Base-by-base conservation (phyloP, 345 rosid species). In the Carallia brachiata region DNA sequence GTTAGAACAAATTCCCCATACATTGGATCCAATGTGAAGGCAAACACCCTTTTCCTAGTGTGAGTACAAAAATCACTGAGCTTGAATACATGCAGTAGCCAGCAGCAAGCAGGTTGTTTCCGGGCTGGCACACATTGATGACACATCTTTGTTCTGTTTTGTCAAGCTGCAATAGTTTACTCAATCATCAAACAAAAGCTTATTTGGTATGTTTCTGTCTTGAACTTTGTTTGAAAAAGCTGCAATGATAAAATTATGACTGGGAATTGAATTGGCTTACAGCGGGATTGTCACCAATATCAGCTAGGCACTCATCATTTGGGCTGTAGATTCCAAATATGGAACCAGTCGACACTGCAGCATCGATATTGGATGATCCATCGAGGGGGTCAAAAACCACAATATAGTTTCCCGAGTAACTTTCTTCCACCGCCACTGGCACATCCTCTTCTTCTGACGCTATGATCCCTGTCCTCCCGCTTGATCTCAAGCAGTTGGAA, bases 361-460 rank as follows among this genome's bases (percentile, higher is more conserved):
- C 97, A 71, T 91, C 97, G 32, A 91, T 86, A 87, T 94, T 91
- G 73, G 97, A 90, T 23, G 97, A 94, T 73, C 98, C 98, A 66
- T 94, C 98, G 16, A 94, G 98, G 3, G 96, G 97, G 71, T 94
- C 96, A 62, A 94, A 91, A 30, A 91, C 97, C 36, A 85, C 96
- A 10, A 94, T 87, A 72, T 91, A 94, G 86, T 94, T 94, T 4
- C 96, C 96, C 1, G 97, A 91, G 92, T 82, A 94, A 71, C 95
- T 91, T 78, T 91, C 97, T 55, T 91, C 95, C 62, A 91, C 98
- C 0, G 97, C 97, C 47, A 94, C 98, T 2, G 98, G 98, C 37
- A 94, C 97, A 50, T 94, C 98, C 81, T 94, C 97, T 85, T 91
- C 97, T 77, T 91, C 96, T 5, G 98, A 94, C 6, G 98, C 97